Percentiles rank a stretch among this genome's conserved stretches.
Evolutionary conservation across 768 basidiomycete genomes (phyloP).

Genomic region (Tricholoma saponaceum): DNA sequence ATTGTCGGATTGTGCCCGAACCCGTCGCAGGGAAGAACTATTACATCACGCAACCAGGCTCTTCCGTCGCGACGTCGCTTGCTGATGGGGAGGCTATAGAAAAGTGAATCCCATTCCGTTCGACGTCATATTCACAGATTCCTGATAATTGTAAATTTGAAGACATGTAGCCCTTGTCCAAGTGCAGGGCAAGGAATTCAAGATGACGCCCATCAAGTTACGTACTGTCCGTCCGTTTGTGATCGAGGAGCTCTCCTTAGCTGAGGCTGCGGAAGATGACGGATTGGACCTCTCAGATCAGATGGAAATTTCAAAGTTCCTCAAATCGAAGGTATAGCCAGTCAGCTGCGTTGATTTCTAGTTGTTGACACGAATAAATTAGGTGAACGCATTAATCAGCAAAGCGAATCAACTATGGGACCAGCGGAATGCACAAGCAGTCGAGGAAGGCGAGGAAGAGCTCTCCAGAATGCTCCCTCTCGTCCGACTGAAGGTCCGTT

Average conservation of each 20-base stretch:
- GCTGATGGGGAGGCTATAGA: slow-evolving; percentile 90
- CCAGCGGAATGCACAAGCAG: slow-evolving; percentile 61
- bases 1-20: slow-evolving; percentile 90
- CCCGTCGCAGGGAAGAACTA: slow-evolving; percentile 89
- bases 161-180: slow-evolving; percentile 91
- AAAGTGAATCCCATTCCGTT: slow-evolving; percentile 53
- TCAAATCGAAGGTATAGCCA: slow-evolving; percentile 59
- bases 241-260: slow-evolving; percentile 72
- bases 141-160: not conserved
- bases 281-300: slow-evolving; percentile 76
- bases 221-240: slow-evolving; percentile 95
- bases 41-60: slow-evolving; percentile 91
- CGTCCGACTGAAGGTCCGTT: slow-evolving; percentile 70
- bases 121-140: not conserved
- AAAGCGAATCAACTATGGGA: slow-evolving; percentile 78
- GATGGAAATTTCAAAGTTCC: slow-evolving; percentile 76
- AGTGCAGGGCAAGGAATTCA: slow-evolving; percentile 85
- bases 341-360: not conserved
- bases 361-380: not conserved
- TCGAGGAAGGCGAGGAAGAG: slow-evolving; percentile 57
- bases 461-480: slow-evolving; percentile 79
- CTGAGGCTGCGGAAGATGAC: slow-evolving; percentile 75
- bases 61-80: slow-evolving; percentile 90
- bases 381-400: slow-evolving; percentile 80
- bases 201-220: slow-evolving; percentile 80